Evolutionary conservation across 2,329 filamentous ascomycete species (phyloP).

Genomic region (Teratosphaeriaceae sp.): DNA sequence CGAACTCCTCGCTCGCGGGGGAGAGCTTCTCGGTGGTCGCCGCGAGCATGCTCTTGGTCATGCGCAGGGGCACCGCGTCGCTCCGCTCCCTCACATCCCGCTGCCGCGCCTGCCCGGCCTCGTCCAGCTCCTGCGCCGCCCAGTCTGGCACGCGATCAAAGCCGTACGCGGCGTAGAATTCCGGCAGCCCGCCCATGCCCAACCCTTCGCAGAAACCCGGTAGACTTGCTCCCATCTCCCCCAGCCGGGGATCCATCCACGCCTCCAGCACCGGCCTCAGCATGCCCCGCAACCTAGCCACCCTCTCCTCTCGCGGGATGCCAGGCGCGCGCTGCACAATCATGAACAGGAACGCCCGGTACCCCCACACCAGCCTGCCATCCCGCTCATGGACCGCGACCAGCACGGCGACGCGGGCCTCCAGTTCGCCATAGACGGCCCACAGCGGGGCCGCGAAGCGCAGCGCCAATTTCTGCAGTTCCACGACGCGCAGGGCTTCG

Average conservation of each 20-base stretch:
- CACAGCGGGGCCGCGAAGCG: constrained; percentile 89
- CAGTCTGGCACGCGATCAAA: constrained; percentile 77
- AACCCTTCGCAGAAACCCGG: constrained; percentile 72
- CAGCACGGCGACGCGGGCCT: constrained; percentile 75
- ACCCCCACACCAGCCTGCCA: constrained; percentile 76
- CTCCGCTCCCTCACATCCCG: constrained; percentile 69
- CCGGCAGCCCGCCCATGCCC: constrained; percentile 70
- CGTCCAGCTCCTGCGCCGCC: constrained; percentile 69
- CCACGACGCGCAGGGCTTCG: constrained; percentile 75
- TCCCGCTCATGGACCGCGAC: constrained; percentile 66
- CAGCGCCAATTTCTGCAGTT: constrained; percentile 80
- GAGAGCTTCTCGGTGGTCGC: constrained; percentile 87
- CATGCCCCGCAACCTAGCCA: constrained; percentile 67
- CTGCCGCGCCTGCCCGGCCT: constrained; percentile 72
- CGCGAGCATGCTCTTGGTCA: constrained; percentile 86
- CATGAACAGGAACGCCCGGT: constrained; percentile 86
- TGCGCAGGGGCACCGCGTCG: constrained; percentile 68
- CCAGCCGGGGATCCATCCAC: constrained; percentile 69
- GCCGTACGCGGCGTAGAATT: constrained; percentile 66
- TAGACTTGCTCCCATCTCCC: constrained; percentile 65
- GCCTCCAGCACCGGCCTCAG: constrained; percentile 72
- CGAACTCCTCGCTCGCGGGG: constrained; percentile 63
- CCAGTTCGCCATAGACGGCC: constrained; percentile 76
- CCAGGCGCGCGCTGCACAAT: constrained; percentile 79
- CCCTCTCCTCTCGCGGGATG: constrained; percentile 63